phyloP scores from a whole-genome alignment of 352 stramenopile genomes.

The Albugo candida region DNA sequence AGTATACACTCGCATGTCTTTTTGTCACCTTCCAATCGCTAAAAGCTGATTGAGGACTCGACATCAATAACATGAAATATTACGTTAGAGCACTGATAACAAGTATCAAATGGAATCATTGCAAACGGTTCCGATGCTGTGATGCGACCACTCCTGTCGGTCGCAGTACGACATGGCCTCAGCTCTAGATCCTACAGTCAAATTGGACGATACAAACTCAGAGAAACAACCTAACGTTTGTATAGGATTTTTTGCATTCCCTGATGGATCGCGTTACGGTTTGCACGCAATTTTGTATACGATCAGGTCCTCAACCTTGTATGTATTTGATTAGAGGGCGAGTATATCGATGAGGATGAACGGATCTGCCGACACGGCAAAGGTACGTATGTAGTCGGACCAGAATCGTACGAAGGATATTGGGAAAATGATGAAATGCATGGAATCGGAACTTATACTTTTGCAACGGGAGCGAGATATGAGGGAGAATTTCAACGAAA shows the following conservation, averaged over 20 bases:
- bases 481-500: conserved; percentile 53
- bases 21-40: too few relatives aligned
- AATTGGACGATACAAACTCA: too few relatives aligned
- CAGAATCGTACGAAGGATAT: conserved; percentile 37
- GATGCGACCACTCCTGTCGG: too few relatives aligned
- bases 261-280: neutral
- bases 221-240: too few relatives aligned
- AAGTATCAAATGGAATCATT: too few relatives aligned
- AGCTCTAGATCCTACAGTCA: too few relatives aligned
- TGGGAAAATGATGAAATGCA: conserved; percentile 57
- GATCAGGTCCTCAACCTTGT: neutral
- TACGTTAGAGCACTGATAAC: too few relatives aligned
- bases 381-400: conserved; percentile 25
- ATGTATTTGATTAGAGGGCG: conserved; percentile 2
- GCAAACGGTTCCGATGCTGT: too few relatives aligned
- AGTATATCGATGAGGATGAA: conserved; percentile 3
- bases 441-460: conserved; percentile 31
- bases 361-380: conserved; percentile 19
- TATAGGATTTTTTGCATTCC: neutral
- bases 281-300: neutral
- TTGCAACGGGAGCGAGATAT: conserved; percentile 50
- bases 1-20: too few relatives aligned
- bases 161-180: too few relatives aligned
- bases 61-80: too few relatives aligned
- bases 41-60: too few relatives aligned